Base-by-base conservation (phyloP, 805 yeast species). In the Cyberlindnera suaveolens region DNA sequence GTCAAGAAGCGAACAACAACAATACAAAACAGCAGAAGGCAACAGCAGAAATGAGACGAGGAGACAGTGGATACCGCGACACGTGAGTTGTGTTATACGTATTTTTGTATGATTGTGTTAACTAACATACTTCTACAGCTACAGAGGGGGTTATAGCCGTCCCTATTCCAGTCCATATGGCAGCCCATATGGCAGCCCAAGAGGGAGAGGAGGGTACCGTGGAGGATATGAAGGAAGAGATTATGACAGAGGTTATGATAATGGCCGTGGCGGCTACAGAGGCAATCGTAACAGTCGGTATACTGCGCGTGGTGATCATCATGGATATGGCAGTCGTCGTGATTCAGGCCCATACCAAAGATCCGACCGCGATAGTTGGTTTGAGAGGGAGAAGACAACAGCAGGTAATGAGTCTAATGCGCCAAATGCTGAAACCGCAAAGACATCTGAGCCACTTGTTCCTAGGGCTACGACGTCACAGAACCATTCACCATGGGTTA, bases 131-230 rank as follows among this genome's bases (percentile, higher is more conserved):
- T 23, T 23, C 27, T 23, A 5, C 17, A 40, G 41, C n/a, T 44
- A 47, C 30, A 40, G 51, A 36, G 51, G 48, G 4, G 51, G 48
- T 5, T 43, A 48, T 35, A 41, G 38, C 16, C 46, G 47, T 10
- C 43, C 51, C 3, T 45, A 44, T 34, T 38, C 40, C 2, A 26
- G 44, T 17, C 46, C 46, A 5, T 42, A 42, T 18, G 27, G 32
- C 34, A 38, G 41, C 34, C 33, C 46, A 9, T 42, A 45, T 16
- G 47, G 44, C 5, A 41, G 43, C 1, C 38, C 34, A 20, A 23
- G 18, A 13, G 40, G 44, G 2, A n/a, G 42, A 14, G 36, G 29
- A 5, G 27, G 27, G 27, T 23, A 23, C 27, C 40, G 47, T 15
- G 46, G 47, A 4, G 43, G 42, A 1, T 42, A 41, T 30, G 34